Percentiles rank a stretch among this genome's conserved stretches.
Evolutionary conservation across 805 yeast species (phyloP).

Genomic region (Cyberlindnera mrakii): DNA sequence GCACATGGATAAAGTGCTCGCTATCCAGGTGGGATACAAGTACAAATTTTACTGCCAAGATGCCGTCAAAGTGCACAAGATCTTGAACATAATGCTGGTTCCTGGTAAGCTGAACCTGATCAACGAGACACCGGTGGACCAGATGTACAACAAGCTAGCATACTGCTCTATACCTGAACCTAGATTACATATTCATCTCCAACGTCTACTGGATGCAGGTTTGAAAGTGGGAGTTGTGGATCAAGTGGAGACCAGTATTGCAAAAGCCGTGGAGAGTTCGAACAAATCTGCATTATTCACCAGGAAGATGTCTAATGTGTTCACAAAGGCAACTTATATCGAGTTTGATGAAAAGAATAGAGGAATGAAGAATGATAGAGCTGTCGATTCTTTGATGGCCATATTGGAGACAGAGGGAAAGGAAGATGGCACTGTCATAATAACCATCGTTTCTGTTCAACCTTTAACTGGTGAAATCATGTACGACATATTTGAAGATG

Average conservation of each 20-base stretch:
- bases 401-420: conserved; percentile 27
- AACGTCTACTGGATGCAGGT: conserved; percentile 65
- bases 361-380: conserved; percentile 24
- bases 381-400: conserved; percentile 42
- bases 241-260: conserved; percentile 76
- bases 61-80: conserved; percentile 62
- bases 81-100: conserved; percentile 63
- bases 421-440: conserved; percentile 1
- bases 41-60: conserved; percentile 83
- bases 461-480: conserved; percentile 72
- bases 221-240: conserved; percentile 81
- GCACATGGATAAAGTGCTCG: conserved; percentile 63
- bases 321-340: conserved; percentile 79
- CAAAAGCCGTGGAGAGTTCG: conserved; percentile 46
- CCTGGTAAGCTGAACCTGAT: conserved; percentile 60
- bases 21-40: conserved; percentile 89
- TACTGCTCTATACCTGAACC: conserved; percentile 82
- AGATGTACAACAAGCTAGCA: conserved; percentile 54
- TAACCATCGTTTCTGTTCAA: conserved; percentile 57
- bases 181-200: conserved; percentile 68
- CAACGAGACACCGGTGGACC: conserved; percentile 43
- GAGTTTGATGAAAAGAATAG: conserved; percentile 40
- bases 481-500: conserved; percentile 66
- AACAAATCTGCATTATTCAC: conserved; percentile 56
- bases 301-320: conserved; percentile 62